Conservation (phyloP, 202 grass and related monocot genomes). For the Bolboschoenoplectus hybrid region DNA sequence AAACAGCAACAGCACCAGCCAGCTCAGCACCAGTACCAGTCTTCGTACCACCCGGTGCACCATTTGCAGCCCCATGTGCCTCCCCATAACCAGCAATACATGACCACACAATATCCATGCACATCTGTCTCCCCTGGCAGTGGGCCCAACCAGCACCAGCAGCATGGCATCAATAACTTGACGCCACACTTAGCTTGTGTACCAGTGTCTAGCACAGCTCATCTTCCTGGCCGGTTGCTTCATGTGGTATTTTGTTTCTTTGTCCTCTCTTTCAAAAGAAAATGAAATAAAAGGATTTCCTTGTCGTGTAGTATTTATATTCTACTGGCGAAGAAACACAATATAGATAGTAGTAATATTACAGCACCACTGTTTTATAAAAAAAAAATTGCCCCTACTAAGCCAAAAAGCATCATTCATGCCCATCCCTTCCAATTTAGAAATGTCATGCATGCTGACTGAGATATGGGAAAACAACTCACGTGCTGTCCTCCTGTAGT, state of each 20-base stretch:
- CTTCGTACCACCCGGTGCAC: constrained; percentile 61
- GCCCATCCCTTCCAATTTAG: constrained; percentile 14
- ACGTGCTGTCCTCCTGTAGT: neutral
- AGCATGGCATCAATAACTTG: constrained; percentile 40
- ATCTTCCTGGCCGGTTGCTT: constrained; percentile 70
- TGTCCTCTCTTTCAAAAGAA: constrained; percentile 12
- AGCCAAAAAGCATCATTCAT: neutral
- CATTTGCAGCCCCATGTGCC: constrained; percentile 60
- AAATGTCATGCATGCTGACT: constrained; percentile 17
- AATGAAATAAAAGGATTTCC: neutral
- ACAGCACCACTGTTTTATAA: neutral
- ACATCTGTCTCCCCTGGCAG: constrained; percentile 57
- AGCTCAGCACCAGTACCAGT: constrained; percentile 54
- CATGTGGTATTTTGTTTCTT: constrained; percentile 48
- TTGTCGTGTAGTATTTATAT: neutral
- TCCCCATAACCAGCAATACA: constrained; percentile 71
- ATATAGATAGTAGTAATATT: neutral
- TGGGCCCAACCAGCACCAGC: constrained; percentile 55
- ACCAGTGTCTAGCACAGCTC: constrained; percentile 50
- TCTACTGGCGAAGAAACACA: neutral
- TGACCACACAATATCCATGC: constrained; percentile 59
- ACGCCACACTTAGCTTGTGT: constrained; percentile 63
- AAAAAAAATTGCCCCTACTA: neutral
- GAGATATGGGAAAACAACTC: constrained; percentile 16
- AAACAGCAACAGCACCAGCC: constrained; percentile 50